Evolutionary conservation across 164 flowering plant species (phyloP).

Genomic region (Litsea cubeba): DNA sequence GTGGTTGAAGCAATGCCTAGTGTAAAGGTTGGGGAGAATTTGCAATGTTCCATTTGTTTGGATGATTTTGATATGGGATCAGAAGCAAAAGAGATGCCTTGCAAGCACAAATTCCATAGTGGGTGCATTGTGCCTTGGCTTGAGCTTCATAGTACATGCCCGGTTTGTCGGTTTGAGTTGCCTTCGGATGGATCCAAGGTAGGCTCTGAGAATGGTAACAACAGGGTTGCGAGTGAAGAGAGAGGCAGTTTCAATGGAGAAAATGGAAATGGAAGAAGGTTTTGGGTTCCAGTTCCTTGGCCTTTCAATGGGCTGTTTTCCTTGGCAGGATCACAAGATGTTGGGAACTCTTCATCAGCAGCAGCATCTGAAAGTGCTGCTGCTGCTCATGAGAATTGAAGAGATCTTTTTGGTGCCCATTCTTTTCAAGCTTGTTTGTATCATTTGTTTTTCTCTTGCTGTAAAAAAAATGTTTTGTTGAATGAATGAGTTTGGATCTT

Average conservation of each 20-base stretch:
- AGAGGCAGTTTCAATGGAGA: slow-evolving; percentile 13
- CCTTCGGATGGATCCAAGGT: slow-evolving; percentile 55
- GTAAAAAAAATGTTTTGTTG: no score
- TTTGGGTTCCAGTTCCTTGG: slow-evolving; percentile 49
- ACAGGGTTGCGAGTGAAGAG: slow-evolving; percentile 16
- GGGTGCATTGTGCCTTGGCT: slow-evolving; percentile 75
- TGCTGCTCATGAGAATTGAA: slow-evolving; percentile 33
- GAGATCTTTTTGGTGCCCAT: background rate
- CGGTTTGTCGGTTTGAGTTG: slow-evolving; percentile 73
- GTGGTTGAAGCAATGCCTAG: slow-evolving; percentile 72
- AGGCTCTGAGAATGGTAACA: slow-evolving; percentile 14
- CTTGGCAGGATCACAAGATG: slow-evolving; percentile 32
- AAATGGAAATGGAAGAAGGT: slow-evolving; percentile 39
- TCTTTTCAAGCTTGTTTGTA: background rate
- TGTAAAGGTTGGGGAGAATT: slow-evolving; percentile 37
- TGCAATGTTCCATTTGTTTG: slow-evolving; percentile 70
- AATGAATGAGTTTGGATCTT: no score
- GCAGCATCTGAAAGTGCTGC: slow-evolving; percentile 19
- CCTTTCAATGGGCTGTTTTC: slow-evolving; percentile 55
- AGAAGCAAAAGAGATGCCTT: slow-evolving; percentile 82
- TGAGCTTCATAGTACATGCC: slow-evolving; percentile 86
- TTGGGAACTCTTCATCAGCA: slow-evolving; percentile 24
- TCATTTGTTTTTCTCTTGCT: background rate
- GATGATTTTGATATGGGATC: slow-evolving; percentile 67
- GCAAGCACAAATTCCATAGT: slow-evolving; percentile 75